Evolutionary conservation across 331 rosid genomes (phyloP), one percentile per base, ranked within the genome.

Genomic region (Spiraea crenata): DNA sequence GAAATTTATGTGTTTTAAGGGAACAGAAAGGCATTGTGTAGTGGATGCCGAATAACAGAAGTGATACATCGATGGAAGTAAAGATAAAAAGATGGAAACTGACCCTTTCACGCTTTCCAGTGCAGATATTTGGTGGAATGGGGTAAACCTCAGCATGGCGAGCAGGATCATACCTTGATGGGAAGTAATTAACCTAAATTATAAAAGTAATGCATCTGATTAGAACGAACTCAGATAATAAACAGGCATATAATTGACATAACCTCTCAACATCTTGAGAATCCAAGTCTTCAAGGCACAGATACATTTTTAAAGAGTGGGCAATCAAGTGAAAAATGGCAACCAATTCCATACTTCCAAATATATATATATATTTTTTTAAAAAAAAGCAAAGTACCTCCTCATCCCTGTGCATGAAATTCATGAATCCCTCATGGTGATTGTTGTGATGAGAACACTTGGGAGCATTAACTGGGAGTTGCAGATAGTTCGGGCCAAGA

Each of bases 401-500:
- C 73, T 90, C 98, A 66, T 93, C 97, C 74, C 98, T 87, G 76
- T 93, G 97, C 83, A 90, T 85, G 83, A 84, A 84, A 75, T 93
- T 93, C 98, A 93, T 93, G 72, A 80, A 77, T 41, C 98, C 98
- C 2, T 93, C 98, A 59, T 93, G 87, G 68, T 90, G 98, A 72
- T 90, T 90, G 81, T 90, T 93, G 83, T 85, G 96, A 75, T 90
- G 93, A 63, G 98, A 74, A 77, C 77, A 76, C 76, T 93, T 93
- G 63, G 98, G 97, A 74, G 98, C 92, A 80, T 93, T 93, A 4
- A 51, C 90, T 15, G 98, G 98, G 66, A 93, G 90, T 77, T 85
- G 97, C 76, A 93, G 89, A 51, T 93, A 93, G 76, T 93, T 93
- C 7, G 98, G 98, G 40, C 98, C 98, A 57, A 93, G 97, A 50